phyloP scores from a whole-genome alignment of 2,329 filamentous ascomycete species.

The Rhynchosporium agropyri region DNA sequence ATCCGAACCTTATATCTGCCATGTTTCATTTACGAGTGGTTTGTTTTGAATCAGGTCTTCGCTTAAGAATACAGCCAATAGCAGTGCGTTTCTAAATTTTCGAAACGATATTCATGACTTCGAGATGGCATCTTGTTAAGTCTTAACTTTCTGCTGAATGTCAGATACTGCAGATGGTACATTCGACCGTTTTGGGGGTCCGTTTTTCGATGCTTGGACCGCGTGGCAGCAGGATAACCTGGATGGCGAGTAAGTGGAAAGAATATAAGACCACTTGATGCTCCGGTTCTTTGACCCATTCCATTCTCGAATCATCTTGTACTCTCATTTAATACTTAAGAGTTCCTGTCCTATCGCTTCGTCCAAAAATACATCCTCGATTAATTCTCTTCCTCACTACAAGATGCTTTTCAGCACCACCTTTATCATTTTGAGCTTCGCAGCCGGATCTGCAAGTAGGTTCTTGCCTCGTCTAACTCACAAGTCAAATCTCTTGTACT shows the following conservation, averaged over 20 bases:
- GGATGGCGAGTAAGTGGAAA: neutral
- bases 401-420: slow-evolving; percentile 15
- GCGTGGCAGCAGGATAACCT: too few relatives aligned
- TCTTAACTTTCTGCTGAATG: neutral
- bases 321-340: neutral
- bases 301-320: neutral
- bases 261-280: neutral
- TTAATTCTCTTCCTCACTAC: neutral
- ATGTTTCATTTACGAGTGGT: neutral
- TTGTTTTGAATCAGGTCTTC: neutral
- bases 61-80: neutral
- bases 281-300: neutral
- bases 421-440: slow-evolving; percentile 4
- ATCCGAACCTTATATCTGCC: neutral
- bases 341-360: neutral
- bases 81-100: neutral
- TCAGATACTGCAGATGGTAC: neutral
- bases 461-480: neutral
- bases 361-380: neutral
- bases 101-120: neutral
- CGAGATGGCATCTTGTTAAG: neutral
- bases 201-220: too few relatives aligned
- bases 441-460: slow-evolving; percentile 20
- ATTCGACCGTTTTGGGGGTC: neutral
- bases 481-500: neutral